Base-by-base conservation (phyloP, 805 yeast species). In the Starmera dryadoides region DNA sequence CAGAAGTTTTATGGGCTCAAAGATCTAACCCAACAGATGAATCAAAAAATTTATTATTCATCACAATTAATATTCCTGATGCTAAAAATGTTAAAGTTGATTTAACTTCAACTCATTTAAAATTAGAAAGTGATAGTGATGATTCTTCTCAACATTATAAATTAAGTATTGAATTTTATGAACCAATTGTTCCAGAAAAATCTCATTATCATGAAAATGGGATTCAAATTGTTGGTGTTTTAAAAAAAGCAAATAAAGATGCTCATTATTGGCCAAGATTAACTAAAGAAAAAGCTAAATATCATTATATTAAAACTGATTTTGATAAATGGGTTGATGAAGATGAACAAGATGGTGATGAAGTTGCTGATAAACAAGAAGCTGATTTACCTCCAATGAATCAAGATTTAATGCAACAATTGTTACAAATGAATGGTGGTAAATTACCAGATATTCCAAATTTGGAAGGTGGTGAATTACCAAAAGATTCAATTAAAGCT, bases 241-340 rank as follows among this genome's bases (percentile, higher is more conserved):
- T 89, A 48, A 72, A 82, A 66, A 86, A 93, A 75, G 74, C 75
- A 57, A 77, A 74, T 40, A 59, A 71, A 18, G 69, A 75, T 49
- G 77, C 68, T 42, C 97, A 88, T 58, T 91, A 64, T 71, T 91
- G 98, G 98, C 98, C 98, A 51, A 78, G 98, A 58, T 73, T 91
- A 59, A 83, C 89, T 41, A 89, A 88, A 65, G 89, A 84, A 53
- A 86, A 88, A 68, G 71, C 75, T 55, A 87, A 81, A 59, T 75
- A 73, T 45, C 86, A 80, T 48, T 86, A 75, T 63, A 76, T 91
- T 59, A 85, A 86, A 70, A 91, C 98, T 12, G 98, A 91, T 58
- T 91, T 91, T 58, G 96, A 89, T 68, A 86, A 81, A 63, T 91
- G 98, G 98, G 95, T 86, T 31, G 98, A 91, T 58, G 98, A 91